A percentile compares a stretch with the other conserved stretches of the same genome.
These are phyloP conservation scores for Triticum monococcum DNA, from an alignment of 176 grass and related monocot genomes.

Conservation along the genomic window DNA sequence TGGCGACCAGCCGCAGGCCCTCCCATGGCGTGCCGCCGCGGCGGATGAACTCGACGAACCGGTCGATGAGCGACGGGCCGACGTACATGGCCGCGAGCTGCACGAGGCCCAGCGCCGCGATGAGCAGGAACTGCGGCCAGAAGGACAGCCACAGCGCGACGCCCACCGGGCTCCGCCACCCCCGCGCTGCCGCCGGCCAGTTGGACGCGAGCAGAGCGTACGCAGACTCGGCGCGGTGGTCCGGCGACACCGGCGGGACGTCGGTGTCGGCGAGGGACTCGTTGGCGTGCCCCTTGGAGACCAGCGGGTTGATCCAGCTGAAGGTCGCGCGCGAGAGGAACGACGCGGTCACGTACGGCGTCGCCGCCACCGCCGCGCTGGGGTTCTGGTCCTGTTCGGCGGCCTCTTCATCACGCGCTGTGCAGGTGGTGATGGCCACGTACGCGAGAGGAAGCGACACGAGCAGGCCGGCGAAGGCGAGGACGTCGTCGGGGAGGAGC, in stretches of 20 bases:
- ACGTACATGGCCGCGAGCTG: conserved; percentile 42
- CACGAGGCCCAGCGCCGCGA: conserved; percentile 10
- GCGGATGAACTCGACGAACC: conserved; percentile 39
- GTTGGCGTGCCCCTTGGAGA: conserved; percentile 21
- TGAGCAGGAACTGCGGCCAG: conserved; percentile 39
- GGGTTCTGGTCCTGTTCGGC: background rate
- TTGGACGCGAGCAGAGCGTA: conserved; percentile 28
- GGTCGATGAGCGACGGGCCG: conserved; percentile 35
- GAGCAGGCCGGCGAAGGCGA: conserved; percentile 27
- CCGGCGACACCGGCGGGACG: conserved; percentile 4
- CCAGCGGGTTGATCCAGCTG: conserved; percentile 44
- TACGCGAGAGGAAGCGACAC: conserved; percentile 31
- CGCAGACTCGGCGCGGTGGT: conserved; percentile 7
- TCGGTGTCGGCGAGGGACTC: conserved; percentile 16
- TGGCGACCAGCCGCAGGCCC: conserved; percentile 37
- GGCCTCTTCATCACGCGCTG: background rate
- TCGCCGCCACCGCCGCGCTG: background rate
- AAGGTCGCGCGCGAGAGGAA: conserved; percentile 37
- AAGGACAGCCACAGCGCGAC: conserved; percentile 38
- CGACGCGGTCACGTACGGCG: conserved; percentile 32
- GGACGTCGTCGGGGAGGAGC: conserved; percentile 23
- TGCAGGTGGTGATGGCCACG: background rate
- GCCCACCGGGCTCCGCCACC: conserved; percentile 37
- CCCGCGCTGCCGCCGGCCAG: conserved; percentile 1
- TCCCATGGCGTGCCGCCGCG: conserved; percentile 28